Percentiles rank a stretch among this genome's conserved stretches.
These are phyloP conservation scores for Skeletonema menzelii DNA, from an alignment of 108 stramenopile species.

Conservation along the genomic window DNA sequence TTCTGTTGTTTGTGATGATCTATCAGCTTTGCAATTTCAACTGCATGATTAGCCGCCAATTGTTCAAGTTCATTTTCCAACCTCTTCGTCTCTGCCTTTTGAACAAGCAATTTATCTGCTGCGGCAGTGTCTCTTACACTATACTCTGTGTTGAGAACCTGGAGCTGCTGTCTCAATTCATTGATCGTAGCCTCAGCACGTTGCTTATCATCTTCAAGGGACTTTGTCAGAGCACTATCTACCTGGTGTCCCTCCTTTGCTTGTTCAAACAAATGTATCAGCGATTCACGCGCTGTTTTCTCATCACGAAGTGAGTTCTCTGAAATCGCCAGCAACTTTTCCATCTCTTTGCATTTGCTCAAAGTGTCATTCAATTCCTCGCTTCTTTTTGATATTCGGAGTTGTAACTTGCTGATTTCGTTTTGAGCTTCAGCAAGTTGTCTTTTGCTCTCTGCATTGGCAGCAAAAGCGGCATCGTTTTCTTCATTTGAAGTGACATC, in stretches of 20 bases:
- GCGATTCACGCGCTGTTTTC: constrained; percentile 6
- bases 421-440: constrained; percentile 25
- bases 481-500: not conserved
- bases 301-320: constrained; percentile 17
- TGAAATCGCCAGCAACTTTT: constrained; percentile 1
- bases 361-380: constrained; percentile 6
- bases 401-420: constrained; percentile 15
- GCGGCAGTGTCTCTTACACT: not conserved
- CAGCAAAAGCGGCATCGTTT: not conserved
- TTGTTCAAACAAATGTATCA: constrained; percentile 28
- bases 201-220: constrained; percentile 26
- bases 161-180: constrained; percentile 20
- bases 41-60: not conserved
- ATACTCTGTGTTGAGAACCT: not conserved
- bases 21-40: not conserved
- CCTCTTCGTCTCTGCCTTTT: not conserved
- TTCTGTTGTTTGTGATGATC: constrained; percentile 13
- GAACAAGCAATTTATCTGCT: not conserved
- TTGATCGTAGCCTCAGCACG: constrained; percentile 8
- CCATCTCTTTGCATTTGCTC: constrained; percentile 1
- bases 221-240: constrained; percentile 12
- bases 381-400: not conserved
- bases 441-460: constrained; percentile 7
- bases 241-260: constrained; percentile 12
- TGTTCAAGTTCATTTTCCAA: constrained; percentile 4